A percentile compares a stretch with the other conserved stretches of the same genome.
phyloP scores from a whole-genome alignment of 2,329 filamentous ascomycete species.

The Dryadomyces quercivorus region DNA sequence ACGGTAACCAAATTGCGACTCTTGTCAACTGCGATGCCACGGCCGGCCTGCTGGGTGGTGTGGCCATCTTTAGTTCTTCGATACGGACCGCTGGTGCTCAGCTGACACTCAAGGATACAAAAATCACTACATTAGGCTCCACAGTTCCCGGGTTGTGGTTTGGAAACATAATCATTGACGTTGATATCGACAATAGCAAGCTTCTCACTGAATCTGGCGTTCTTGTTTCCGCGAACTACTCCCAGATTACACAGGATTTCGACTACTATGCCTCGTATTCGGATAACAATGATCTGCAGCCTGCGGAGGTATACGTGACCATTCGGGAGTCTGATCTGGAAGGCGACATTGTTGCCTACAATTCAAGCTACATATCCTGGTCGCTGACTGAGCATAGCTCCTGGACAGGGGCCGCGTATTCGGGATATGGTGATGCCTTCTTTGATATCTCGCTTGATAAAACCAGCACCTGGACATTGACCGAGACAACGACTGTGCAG shows the following conservation, averaged over 20 bases:
- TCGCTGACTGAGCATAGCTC: background rate
- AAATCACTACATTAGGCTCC: background rate
- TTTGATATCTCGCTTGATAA: conserved; percentile 2
- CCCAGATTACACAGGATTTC: conserved; percentile 8
- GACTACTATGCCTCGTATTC: conserved; percentile 6
- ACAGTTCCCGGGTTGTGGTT: conserved; percentile 7
- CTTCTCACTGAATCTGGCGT: conserved; percentile 1
- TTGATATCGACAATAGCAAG: background rate
- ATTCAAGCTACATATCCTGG: conserved; percentile 5
- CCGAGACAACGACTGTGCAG: background rate
- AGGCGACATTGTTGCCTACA: conserved; percentile 6
- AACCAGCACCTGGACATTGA: conserved; percentile 2
- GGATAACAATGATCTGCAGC: conserved; percentile 5
- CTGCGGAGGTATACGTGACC: background rate
- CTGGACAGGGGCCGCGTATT: conserved; percentile 1
- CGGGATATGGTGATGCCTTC: background rate
- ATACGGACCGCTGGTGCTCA: background rate
- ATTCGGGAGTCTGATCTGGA: background rate
- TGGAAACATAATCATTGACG: conserved; percentile 6
- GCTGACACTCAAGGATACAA: background rate
- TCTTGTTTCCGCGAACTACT: conserved; percentile 6
- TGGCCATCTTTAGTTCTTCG: conserved; percentile 4
- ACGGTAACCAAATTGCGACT: conserved; percentile 3
- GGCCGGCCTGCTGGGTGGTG: conserved; percentile 6
- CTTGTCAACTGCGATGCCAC: conserved; percentile 5